Evolutionary conservation across 2,329 filamentous ascomycete genomes (phyloP), one percentile per base, ranked within the genome.

Genomic region (Aureobasidium uvarum): DNA sequence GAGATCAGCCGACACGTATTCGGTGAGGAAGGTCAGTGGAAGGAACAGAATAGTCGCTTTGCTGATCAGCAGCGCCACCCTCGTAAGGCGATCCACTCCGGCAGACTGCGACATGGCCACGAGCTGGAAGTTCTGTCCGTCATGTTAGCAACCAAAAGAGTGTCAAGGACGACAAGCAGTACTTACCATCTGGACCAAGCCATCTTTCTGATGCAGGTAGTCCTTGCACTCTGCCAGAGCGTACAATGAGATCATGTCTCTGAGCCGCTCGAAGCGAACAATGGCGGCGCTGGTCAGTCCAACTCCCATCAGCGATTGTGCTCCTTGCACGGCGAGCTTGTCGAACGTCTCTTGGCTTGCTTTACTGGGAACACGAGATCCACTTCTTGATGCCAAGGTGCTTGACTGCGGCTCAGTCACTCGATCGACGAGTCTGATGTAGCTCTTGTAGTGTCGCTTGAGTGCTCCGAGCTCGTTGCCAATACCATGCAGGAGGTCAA

Each of bases 11-110:
- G 83, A 6, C 74, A 91, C 92, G 75, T 91, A 92, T 38, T 81
- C 85, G 3, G 89, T 91, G 85, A 92, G 87, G 56, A 92, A 82
- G 69, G 84, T 88, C 67, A 92, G 87, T 0, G 89, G 89, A 64
- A 92, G 81, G 77, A 92, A 92, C 60, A 92, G 80, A 46, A 92
- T 89, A 14, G 87, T 90, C 6, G 89, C 85, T 73, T 92, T 92
- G 54, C 88, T 89, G 13, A 92, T 80, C 5, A 92, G 78, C 5
- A 91, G 85, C 3, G 89, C 90, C 68, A 89, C 87, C 66, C 89
- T 81, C 0, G 89, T 91, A 23, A 92, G 81, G 23, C 87, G 83
- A 66, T 90, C 89, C 13, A 91, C 89, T 4, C 86, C 85, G 68
- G 86, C 84, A 0, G 88, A 90, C 74, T 92, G 88, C 73, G 89